phyloP scores from a whole-genome alignment of 2,329 filamentous ascomycete genomes.

The Tolypocladium endophyticum region DNA sequence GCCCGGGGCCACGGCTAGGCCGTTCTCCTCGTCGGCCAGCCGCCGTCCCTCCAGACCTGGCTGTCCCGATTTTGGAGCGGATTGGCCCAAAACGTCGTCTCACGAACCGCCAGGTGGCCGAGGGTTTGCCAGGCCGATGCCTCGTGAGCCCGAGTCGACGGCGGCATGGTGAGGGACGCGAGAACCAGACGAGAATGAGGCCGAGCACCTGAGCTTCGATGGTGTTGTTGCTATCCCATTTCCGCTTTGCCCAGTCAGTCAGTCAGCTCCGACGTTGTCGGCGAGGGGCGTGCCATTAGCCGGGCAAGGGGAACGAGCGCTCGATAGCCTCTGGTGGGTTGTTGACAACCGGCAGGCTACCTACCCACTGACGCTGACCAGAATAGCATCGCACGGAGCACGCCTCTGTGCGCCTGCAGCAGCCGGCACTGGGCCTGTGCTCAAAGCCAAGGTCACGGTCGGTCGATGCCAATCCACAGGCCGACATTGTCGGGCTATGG shows the following conservation, averaged over 20 bases:
- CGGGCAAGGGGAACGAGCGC: background rate
- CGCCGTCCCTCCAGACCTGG: background rate
- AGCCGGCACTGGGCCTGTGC: background rate
- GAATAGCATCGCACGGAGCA: background rate
- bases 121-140: background rate
- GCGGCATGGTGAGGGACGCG: background rate
- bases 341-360: background rate
- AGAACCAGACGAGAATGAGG: background rate
- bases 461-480: background rate
- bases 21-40: background rate
- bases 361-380: background rate
- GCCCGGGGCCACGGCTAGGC: background rate
- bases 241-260: conserved; percentile 8
- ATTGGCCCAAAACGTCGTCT: conserved; percentile 1
- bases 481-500: background rate
- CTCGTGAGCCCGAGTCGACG: background rate
- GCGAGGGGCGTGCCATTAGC: background rate
- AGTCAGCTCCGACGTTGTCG: conserved; percentile 12
- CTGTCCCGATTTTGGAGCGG: background rate
- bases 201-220: background rate
- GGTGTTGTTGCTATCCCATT: background rate
- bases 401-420: conserved; percentile 1
- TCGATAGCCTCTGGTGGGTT: background rate
- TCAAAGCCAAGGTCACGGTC: background rate
- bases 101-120: conserved; percentile 2